Evolutionary conservation across 306 rosid species (phyloP), one percentile per base, ranked within the genome.

Genomic region (Vachellia pachyceras): DNA sequence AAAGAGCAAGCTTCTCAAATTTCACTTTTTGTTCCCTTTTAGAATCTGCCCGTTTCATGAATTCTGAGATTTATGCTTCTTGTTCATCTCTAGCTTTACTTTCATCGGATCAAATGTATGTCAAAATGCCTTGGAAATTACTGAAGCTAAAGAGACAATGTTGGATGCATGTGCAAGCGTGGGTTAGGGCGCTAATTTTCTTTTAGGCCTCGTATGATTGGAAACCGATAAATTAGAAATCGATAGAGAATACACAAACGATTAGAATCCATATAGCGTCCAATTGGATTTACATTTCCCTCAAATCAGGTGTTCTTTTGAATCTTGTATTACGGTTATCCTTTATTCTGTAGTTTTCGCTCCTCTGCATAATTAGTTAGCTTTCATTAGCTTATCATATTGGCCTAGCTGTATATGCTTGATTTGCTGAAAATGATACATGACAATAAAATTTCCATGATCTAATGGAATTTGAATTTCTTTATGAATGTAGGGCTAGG

Each of bases 401-500:
- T 18, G 33, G 46, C 33, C 33, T 17, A 17, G 23, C 58, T 17
- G 58, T 18, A 18, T 52, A 52, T 22, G 58, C 58, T 52, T 68
- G 73, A n/a, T 41, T 14, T 40, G 0, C 7, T 60, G 39, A 25
- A 60, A 58, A 76, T 42, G 71, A 75, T 41, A 44, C 18, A 42
- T 40, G 57, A 10, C 67, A 41, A 12, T 23, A 23, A 10, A 40
- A 3, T 75, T 37, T 57, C 10, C 18, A 13, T 58, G 23, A 42
- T 75, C 55, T 22, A 75, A 12, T 29, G 47, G 3, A 58, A 36
- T 40, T 76, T 15, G 1, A 25, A 63, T 69, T 75, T 79, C 54
- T 33, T 25, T 37, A 46, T 45, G 12, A 5, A 17, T 84, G 73
- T 64, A 92, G 98, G 92, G 94, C 98, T 2, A 84, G 98, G 75